phyloP scores from a whole-genome alignment of 2,329 filamentous ascomycete species.

The Zarea fungicola region DNA sequence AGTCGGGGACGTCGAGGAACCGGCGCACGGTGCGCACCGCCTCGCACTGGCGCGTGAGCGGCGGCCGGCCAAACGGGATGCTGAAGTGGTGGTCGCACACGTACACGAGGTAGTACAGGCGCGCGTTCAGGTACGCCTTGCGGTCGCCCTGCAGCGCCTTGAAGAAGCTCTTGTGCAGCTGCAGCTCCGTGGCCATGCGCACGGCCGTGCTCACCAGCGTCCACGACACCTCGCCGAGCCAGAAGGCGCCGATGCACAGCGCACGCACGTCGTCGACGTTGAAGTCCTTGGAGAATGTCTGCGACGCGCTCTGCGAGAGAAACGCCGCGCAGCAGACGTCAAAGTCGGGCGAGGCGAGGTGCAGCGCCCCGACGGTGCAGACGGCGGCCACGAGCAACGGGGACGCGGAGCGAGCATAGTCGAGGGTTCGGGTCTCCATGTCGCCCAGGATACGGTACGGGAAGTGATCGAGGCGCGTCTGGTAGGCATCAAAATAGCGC shows the following conservation, averaged over 20 bases:
- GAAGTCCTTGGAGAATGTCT: slow-evolving; percentile 30
- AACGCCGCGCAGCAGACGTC: slow-evolving; percentile 11
- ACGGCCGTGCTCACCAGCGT: slow-evolving; percentile 55
- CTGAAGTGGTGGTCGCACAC: slow-evolving; percentile 29
- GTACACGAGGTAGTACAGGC: slow-evolving; percentile 50
- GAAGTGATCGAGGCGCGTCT: slow-evolving; percentile 13
- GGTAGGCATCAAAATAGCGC: slow-evolving; percentile 11
- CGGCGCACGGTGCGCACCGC: slow-evolving; percentile 21
- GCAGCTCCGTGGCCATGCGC: slow-evolving; percentile 52
- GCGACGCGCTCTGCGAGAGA: slow-evolving; percentile 11
- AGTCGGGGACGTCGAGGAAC: slow-evolving; percentile 21
- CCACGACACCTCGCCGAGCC: slow-evolving; percentile 57
- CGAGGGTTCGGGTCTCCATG: slow-evolving; percentile 5
- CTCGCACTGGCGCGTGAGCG: slow-evolving; percentile 22
- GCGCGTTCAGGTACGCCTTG: slow-evolving; percentile 47
- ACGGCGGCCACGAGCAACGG: slow-evolving; percentile 14
- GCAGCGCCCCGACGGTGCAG: slow-evolving; percentile 13
- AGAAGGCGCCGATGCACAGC: slow-evolving; percentile 58
- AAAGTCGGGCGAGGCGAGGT: slow-evolving; percentile 10
- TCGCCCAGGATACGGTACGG: slow-evolving; percentile 13
- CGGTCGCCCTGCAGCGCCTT: slow-evolving; percentile 40
- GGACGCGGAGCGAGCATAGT: slow-evolving; percentile 5
- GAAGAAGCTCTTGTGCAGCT: slow-evolving; percentile 48
- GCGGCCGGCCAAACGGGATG: slow-evolving; percentile 27
- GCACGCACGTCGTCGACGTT: slow-evolving; percentile 54